Evolutionary conservation across 2,329 filamentous ascomycete species (phyloP).

Genomic region (Hymenoscyphus scutula): DNA sequence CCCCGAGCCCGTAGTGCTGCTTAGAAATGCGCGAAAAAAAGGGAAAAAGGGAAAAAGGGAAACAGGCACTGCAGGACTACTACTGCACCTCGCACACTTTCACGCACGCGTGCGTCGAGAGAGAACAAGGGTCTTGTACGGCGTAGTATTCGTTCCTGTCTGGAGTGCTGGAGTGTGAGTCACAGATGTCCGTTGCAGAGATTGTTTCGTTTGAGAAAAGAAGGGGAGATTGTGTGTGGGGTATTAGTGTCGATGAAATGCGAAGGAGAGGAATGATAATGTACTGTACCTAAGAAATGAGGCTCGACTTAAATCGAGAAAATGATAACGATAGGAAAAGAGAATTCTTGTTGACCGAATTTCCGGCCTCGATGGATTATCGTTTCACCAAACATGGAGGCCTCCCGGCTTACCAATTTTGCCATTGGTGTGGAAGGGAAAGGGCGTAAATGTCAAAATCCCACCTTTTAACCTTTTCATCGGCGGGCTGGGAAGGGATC

Average conservation of each 20-base stretch:
- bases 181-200: not conserved
- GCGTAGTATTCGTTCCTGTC: not conserved
- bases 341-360: not conserved
- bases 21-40: not conserved
- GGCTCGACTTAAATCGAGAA: not conserved
- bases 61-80: not conserved
- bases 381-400: not conserved
- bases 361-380: not conserved
- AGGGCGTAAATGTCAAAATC: not conserved
- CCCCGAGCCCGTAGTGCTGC: too few relatives aligned
- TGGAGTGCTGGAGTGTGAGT: too few relatives aligned
- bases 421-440: not conserved
- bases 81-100: too few relatives aligned
- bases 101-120: not conserved
- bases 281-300: not conserved
- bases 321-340: too few relatives aligned
- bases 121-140: not conserved
- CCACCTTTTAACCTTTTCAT: not conserved
- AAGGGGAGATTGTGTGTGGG: constrained; percentile 1
- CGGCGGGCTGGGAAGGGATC: not conserved
- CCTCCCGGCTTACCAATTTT: not conserved
- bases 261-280: not conserved
- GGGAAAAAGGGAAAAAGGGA: too few relatives aligned
- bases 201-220: not conserved
- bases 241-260: not conserved